Conservation (phyloP, 176 grass and related monocot genomes). For the Oryza meyeriana region DNA sequence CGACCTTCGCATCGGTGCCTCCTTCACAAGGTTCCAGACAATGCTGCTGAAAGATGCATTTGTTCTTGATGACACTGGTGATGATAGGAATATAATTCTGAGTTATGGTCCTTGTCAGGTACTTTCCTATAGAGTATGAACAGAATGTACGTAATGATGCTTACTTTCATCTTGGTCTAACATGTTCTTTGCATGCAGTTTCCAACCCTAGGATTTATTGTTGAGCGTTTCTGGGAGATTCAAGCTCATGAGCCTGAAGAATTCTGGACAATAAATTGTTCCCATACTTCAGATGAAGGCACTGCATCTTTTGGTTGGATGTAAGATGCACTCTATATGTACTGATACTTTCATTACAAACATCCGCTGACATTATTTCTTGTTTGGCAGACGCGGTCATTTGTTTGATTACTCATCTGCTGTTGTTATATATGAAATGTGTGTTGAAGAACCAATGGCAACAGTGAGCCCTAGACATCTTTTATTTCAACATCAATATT, state of each 20-base stretch:
- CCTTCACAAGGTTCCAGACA: constrained; percentile 98
- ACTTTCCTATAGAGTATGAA: constrained; percentile 13
- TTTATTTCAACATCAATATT: constrained; percentile 13
- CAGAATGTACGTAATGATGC: constrained; percentile 1
- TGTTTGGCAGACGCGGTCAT: constrained; percentile 71
- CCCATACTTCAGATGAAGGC: constrained; percentile 91
- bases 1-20: constrained; percentile 89
- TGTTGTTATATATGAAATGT: constrained; percentile 92
- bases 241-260: constrained; percentile 94
- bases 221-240: constrained; percentile 95
- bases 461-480: constrained; percentile 55
- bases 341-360: constrained; percentile 5
- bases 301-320: constrained; percentile 79
- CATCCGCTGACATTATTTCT: constrained; percentile 30
- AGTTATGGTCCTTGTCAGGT: constrained; percentile 99
- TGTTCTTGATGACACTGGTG: constrained; percentile 71
- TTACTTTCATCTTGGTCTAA: constrained; percentile 24
- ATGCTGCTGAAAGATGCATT: constrained; percentile 91
- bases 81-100: constrained; percentile 79
- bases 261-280: constrained; percentile 98
- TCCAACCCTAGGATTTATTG: constrained; percentile 97
- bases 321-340: constrained; percentile 49
- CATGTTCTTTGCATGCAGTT: constrained; percentile 55
- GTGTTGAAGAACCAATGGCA: constrained; percentile 88
- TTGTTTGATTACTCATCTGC: constrained; percentile 83